Evolutionary conservation across 352 stramenopile genomes (phyloP), one percentile per base, ranked within the genome.

Genomic region (Phytopythium kandeliae): DNA sequence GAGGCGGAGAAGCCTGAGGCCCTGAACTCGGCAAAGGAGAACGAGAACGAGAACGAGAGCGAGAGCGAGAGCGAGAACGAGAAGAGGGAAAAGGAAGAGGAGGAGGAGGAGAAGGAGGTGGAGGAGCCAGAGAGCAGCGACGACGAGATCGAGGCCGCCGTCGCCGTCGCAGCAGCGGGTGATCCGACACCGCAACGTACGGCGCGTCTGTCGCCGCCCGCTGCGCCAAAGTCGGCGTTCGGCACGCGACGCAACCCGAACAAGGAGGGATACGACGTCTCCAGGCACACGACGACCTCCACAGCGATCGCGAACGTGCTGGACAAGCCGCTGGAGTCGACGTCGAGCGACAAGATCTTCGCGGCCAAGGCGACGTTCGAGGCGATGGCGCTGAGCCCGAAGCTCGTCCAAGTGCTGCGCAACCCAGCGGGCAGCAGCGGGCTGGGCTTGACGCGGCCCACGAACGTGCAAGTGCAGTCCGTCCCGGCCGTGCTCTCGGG

Each of bases 231-330:
- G 55, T 69, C 65, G 37, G 51, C 55, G 26, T 88, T 89, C 59
- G 82, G 82, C 26, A 89, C 84, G 16, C 84, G 84, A 26, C 78
- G 79, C 46, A 92, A 92, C 55, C 84, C 84, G 1, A 94, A 92
- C 69, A 94, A 92, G 58, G 79, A 80, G 34, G 51, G 41, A 13
- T 91, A 94, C 62, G 77, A 63, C 35, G 69, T 75, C 4, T 67
- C 86, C 43, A 73, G 62, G 36, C 88, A 87, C 44, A 72, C 69
- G 11, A n/a, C n/a, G n/a, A n/a, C n/a, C n/a, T n/a, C n/a, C n/a
- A n/a, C n/a, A n/a, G n/a, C n/a, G n/a, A n/a, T n/a, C n/a, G n/a
- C n/a, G n/a, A n/a, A n/a, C n/a, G 78, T 87, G 26, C 60, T 92
- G 33, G 82, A 86, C 19, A 77, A 84, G 40, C 84, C 84, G 16